A percentile compares a stretch with the other conserved stretches of the same genome.
These are phyloP conservation scores for Rhizophora apiculata DNA, from an alignment of 345 rosid genomes.

Conservation along the genomic window DNA sequence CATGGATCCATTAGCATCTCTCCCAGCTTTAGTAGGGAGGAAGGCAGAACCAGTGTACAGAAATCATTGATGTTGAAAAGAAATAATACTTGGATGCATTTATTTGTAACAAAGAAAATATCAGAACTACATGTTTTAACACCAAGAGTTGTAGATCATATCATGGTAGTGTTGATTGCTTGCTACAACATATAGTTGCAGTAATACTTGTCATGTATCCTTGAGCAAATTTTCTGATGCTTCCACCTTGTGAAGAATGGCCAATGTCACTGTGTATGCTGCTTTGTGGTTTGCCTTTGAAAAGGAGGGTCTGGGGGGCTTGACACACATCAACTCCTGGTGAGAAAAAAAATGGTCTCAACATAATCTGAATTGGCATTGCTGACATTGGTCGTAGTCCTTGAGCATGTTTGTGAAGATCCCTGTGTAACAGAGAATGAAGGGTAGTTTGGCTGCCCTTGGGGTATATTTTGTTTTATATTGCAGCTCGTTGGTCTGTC, in stretches of 20 bases:
- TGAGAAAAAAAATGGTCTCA: not conserved
- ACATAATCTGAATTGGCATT: not conserved
- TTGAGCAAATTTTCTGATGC: no score
- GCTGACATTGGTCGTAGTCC: not conserved
- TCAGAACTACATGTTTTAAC: no score
- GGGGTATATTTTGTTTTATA: not conserved
- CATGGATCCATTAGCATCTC: no score
- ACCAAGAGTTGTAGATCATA: no score
- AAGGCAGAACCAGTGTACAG: not conserved
- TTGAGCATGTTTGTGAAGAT: not conserved
- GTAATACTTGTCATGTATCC: no score
- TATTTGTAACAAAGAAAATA: no score
- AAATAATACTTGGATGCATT: not conserved
- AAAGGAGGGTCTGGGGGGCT: no score
- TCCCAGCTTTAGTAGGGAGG: not conserved
- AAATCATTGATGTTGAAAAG: not conserved
- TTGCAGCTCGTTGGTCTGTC: not conserved
- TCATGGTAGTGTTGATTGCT: no score
- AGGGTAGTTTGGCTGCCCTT: not conserved
- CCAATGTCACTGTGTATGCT: no score
- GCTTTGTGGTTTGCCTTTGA: not conserved
- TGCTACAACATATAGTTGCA: no score
- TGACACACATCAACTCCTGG: no score
- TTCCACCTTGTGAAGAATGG: no score
- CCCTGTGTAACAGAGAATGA: not conserved